Evolutionary conservation across 176 grass and related monocot species (phyloP).

Genomic region (Musa beccarii): DNA sequence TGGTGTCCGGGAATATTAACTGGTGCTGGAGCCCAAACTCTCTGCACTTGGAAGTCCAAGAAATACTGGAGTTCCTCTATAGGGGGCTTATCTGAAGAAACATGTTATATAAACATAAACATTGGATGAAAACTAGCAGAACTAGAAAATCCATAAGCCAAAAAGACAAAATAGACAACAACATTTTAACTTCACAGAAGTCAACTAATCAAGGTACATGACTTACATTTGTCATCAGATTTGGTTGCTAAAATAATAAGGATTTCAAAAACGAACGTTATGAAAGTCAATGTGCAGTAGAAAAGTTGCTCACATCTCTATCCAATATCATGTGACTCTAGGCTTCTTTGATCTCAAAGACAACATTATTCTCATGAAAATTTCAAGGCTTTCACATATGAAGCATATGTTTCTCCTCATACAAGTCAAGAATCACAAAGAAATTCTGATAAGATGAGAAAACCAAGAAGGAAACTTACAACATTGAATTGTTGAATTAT

Average conservation of each 20-base stretch:
- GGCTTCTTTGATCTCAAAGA: too few relatives aligned
- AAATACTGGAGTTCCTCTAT: slow-evolving; percentile 97
- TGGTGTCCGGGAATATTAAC: slow-evolving; percentile 67
- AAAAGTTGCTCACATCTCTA: too few relatives aligned
- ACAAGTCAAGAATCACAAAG: neutral
- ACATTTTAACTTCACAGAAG: neutral
- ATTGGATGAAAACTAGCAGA: neutral
- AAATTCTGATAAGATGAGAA: neutral
- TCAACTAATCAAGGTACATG: neutral
- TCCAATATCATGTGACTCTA: too few relatives aligned
- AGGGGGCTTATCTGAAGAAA: slow-evolving; percentile 80
- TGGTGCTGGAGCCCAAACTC: slow-evolving; percentile 83
- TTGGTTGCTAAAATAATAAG: neutral
- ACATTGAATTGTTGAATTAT: too few relatives aligned
- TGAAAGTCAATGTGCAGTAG: too few relatives aligned
- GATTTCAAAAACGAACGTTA: too few relatives aligned
- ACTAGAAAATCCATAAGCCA: neutral
- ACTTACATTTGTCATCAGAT: too few relatives aligned
- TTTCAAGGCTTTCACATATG: neutral
- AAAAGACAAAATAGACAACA: neutral
- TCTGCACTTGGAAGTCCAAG: slow-evolving; percentile 84
- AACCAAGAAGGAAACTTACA: neutral
- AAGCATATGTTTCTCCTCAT: neutral
- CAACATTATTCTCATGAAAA: too few relatives aligned
- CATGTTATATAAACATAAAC: neutral